Conservation (phyloP, 257 asterid genomes). For the Solanum pinnatisectum region DNA sequence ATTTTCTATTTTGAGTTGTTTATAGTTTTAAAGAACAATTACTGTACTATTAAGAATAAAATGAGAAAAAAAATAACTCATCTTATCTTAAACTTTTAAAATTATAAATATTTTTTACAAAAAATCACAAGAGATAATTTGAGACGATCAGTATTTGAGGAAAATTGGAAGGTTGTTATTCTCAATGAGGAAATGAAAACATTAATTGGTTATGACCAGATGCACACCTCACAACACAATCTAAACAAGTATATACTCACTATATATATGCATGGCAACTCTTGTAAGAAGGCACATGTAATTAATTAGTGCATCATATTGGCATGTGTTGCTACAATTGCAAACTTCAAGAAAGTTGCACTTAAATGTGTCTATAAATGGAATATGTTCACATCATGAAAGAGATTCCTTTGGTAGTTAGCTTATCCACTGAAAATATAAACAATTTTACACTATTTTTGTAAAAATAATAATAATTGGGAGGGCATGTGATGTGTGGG, state of each 20-base stretch:
- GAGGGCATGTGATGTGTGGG: background rate
- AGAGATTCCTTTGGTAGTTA: background rate
- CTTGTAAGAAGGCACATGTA: background rate
- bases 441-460: background rate
- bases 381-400: background rate
- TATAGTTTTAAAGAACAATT: background rate
- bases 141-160: rapidly evolving
- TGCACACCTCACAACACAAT: background rate
- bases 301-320: background rate
- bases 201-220: background rate
- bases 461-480: background rate
- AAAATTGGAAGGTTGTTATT: background rate
- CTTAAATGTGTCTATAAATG: background rate
- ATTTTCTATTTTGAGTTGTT: background rate
- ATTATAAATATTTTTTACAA: rapidly evolving
- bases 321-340: background rate
- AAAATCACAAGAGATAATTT: background rate
- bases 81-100: too few species aligned
- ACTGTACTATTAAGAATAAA: too few species aligned
- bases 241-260: background rate
- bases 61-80: too few species aligned
- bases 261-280: background rate
- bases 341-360: background rate
- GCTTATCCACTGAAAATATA: background rate
- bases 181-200: background rate